Evolutionary conservation across 305 asterid genomes (phyloP).

Genomic region (Coffea humblotiana): DNA sequence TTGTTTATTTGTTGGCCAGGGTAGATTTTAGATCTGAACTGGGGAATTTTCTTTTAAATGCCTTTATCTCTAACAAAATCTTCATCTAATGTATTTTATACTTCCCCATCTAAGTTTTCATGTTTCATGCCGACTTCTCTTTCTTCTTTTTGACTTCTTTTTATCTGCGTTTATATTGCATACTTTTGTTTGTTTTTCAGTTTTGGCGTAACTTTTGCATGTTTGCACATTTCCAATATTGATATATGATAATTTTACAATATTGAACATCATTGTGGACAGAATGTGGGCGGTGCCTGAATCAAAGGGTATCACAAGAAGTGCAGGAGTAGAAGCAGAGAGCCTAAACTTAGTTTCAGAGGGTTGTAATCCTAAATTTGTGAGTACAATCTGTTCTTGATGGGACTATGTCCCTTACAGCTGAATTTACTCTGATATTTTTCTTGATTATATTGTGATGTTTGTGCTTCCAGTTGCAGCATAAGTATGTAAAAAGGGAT

Average conservation of each 20-base stretch:
- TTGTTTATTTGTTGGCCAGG: slow-evolving; percentile 22
- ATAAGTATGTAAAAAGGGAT: slow-evolving; percentile 48
- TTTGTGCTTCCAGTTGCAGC: slow-evolving; percentile 32
- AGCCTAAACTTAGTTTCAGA: slow-evolving; percentile 67
- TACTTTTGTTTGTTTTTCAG: no score
- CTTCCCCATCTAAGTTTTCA: not conserved
- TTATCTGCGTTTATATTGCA: not conserved
- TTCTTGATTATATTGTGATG: not conserved
- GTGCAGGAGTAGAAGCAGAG: slow-evolving; percentile 62
- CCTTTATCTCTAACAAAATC: not conserved
- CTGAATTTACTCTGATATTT: not conserved
- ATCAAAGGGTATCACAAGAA: slow-evolving; percentile 57
- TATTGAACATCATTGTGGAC: slow-evolving; percentile 23
- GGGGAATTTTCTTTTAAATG: slow-evolving; percentile 5
- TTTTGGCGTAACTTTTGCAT: not conserved
- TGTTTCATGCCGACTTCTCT: not conserved
- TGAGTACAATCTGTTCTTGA: slow-evolving; percentile 38
- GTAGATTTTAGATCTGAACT: slow-evolving; percentile 33
- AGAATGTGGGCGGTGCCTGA: slow-evolving; percentile 71
- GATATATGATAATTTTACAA: slow-evolving; percentile 7
- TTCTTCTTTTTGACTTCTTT: slow-evolving; percentile 8
- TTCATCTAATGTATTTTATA: not conserved
- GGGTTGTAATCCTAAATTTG: slow-evolving; percentile 65
- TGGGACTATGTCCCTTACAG: not conserved
- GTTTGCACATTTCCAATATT: not conserved